A percentile compares a stretch with the other conserved stretches of the same genome.
These are phyloP conservation scores for Capillidium heterosporum DNA, from an alignment of 371 early-diverging fungal genomes.

Conservation along the genomic window DNA sequence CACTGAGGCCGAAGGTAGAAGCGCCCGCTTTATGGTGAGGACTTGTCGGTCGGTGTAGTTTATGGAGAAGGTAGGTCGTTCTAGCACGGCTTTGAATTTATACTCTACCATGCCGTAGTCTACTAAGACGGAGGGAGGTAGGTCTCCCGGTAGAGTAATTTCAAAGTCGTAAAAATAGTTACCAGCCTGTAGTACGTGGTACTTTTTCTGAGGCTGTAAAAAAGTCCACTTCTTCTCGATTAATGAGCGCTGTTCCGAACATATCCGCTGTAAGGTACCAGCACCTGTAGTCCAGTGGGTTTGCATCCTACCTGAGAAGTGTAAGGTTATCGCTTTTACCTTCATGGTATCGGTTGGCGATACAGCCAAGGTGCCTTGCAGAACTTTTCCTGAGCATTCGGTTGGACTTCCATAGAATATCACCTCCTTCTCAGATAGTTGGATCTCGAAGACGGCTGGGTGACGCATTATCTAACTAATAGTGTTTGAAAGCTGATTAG, in stretches of 20 bases:
- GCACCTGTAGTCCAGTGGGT: conserved; percentile 3
- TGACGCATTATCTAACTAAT: not conserved
- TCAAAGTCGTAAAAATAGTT: conserved; percentile 7
- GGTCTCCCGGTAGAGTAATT: conserved; percentile 3
- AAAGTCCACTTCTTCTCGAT: conserved; percentile 7
- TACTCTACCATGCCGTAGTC: conserved; percentile 6
- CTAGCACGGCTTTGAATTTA: conserved; percentile 2
- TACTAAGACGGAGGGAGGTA: not conserved
- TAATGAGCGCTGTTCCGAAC: conserved; percentile 1
- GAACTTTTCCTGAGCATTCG: conserved; percentile 2
- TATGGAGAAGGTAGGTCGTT: conserved; percentile 7
- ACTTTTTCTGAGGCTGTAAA: conserved; percentile 3
- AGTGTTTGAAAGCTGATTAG: too few relatives aligned
- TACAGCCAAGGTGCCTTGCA: not conserved
- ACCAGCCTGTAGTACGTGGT: conserved; percentile 1
- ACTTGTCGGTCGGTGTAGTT: conserved; percentile 4
- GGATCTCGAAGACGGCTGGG: conserved; percentile 1
- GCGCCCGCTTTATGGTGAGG: conserved; percentile 3
- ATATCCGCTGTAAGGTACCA: not conserved
- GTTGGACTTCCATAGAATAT: conserved; percentile 2
- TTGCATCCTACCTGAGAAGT: not conserved
- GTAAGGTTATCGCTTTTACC: not conserved
- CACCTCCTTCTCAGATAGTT: conserved; percentile 4
- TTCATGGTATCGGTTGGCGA: not conserved
- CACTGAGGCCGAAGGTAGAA: not conserved